Conservation (phyloP, 805 yeast genomes). For the Nematodospora valgi region DNA sequence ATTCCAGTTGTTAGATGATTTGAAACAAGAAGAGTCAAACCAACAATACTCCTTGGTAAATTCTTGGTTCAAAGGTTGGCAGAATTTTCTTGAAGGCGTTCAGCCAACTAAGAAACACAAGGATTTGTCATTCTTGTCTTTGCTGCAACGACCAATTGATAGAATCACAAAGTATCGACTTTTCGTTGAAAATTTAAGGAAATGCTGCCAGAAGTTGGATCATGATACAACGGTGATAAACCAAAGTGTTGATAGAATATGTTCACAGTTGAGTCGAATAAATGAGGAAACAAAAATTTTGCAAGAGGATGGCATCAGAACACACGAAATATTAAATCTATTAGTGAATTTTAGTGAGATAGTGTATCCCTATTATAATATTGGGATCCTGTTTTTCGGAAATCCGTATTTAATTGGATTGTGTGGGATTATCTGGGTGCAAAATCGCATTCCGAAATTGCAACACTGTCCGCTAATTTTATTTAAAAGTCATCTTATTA, state of each 20-base stretch:
- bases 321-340: neutral
- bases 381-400: conserved; percentile 36
- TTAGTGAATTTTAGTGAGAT: conserved; percentile 4
- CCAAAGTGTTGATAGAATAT: conserved; percentile 10
- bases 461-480: conserved; percentile 34
- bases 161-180: conserved; percentile 50
- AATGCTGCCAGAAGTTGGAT: conserved; percentile 13
- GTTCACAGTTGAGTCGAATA: conserved; percentile 11
- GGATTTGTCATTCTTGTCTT: conserved; percentile 53
- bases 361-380: neutral
- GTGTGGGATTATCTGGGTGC: conserved; percentile 37
- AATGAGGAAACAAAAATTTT: conserved; percentile 1
- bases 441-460: conserved; percentile 12
- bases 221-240: conserved; percentile 15
- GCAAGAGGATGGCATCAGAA: neutral
- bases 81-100: conserved; percentile 38
- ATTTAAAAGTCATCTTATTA: conserved; percentile 50
- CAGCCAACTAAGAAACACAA: conserved; percentile 31
- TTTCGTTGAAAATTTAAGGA: conserved; percentile 36
- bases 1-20: conserved; percentile 22
- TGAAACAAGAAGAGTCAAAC: neutral
- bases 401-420: conserved; percentile 43
- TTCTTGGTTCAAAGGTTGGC: conserved; percentile 28
- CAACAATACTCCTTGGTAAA: neutral
- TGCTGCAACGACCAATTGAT: conserved; percentile 52